phyloP scores from a whole-genome alignment of 1,284 basidiomycete genomes.

The Heterobasidion irregulare region DNA sequence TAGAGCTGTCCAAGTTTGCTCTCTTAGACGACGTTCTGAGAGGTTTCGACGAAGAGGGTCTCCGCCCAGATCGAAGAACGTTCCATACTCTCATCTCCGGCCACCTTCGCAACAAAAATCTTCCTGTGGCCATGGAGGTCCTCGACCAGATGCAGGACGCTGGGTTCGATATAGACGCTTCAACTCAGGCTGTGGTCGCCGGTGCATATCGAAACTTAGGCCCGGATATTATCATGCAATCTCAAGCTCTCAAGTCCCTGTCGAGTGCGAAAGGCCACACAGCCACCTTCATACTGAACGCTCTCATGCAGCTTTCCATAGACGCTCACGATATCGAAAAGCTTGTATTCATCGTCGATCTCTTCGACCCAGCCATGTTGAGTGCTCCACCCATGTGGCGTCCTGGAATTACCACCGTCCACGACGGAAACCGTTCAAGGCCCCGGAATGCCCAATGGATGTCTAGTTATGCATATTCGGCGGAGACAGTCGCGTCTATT shows the following conservation, averaged over 20 bases:
- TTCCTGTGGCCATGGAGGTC: conserved; percentile 41
- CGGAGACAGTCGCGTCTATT: neutral
- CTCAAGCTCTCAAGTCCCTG: conserved; percentile 40
- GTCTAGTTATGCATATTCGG: conserved; percentile 18
- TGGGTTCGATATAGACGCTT: conserved; percentile 42
- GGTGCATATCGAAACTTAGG: conserved; percentile 54
- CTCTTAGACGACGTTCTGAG: conserved; percentile 35
- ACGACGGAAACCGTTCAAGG: conserved; percentile 4
- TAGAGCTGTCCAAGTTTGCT: conserved; percentile 42
- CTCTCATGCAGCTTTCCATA: conserved; percentile 49
- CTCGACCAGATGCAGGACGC: conserved; percentile 47
- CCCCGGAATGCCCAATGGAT: neutral
- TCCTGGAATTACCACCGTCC: neutral
- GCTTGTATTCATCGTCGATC: conserved; percentile 35
- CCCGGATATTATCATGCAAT: conserved; percentile 43
- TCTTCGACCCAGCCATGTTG: conserved; percentile 31
- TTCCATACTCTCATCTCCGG: conserved; percentile 60
- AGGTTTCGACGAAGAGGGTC: conserved; percentile 36
- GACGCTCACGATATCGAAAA: conserved; percentile 43
- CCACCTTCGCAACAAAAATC: conserved; percentile 59
- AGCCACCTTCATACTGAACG: conserved; percentile 51
- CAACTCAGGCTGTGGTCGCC: conserved; percentile 52
- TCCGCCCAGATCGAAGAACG: conserved; percentile 48
- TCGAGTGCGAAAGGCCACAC: conserved; percentile 26
- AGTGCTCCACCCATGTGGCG: conserved; percentile 8